Evolutionary conservation across 2,329 filamentous ascomycete genomes (phyloP).

Genomic region (Exophiala bonariae): DNA sequence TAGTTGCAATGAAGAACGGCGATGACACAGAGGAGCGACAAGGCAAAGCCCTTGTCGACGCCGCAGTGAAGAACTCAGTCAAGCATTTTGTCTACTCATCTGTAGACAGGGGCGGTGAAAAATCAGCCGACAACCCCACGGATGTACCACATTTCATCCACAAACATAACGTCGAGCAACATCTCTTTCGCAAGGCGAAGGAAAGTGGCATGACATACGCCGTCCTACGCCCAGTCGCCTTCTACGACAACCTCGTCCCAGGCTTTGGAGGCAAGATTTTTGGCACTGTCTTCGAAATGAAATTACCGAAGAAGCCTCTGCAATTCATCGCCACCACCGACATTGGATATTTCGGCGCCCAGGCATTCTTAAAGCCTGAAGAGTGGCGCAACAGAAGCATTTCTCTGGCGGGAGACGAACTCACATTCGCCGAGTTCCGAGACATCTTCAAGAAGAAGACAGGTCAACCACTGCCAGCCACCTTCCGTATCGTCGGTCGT

Average conservation of each 20-base stretch:
- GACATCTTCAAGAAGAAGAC: conserved; percentile 31
- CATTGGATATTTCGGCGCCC: conserved; percentile 48
- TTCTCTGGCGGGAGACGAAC: conserved; percentile 48
- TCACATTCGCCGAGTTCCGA: conserved; percentile 38
- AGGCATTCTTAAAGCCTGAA: conserved; percentile 42
- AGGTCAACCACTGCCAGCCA: conserved; percentile 30
- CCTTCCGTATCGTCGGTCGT: conserved; percentile 42
- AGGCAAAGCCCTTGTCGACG: conserved; percentile 39
- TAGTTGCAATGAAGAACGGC: conserved; percentile 2
- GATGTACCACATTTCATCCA: conserved; percentile 30
- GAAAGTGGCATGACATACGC: conserved; percentile 25
- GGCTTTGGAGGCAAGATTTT: conserved; percentile 27
- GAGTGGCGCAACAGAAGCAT: conserved; percentile 39
- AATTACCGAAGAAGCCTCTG: conserved; percentile 21
- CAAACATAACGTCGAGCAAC: conserved; percentile 30
- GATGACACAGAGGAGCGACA: conserved; percentile 34
- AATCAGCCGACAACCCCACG: conserved; percentile 25
- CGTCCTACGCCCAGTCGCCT: conserved; percentile 28
- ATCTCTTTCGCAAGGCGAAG: conserved; percentile 26
- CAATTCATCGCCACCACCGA: conserved; percentile 45
- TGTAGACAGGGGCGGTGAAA: conserved; percentile 36
- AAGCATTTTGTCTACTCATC: conserved; percentile 39
- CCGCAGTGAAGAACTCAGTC: conserved; percentile 32
- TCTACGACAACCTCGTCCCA: conserved; percentile 28
- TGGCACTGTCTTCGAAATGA: conserved; percentile 14